Evolutionary conservation across 345 rosid species (phyloP).

Genomic region (Noccaea caerulescens): DNA sequence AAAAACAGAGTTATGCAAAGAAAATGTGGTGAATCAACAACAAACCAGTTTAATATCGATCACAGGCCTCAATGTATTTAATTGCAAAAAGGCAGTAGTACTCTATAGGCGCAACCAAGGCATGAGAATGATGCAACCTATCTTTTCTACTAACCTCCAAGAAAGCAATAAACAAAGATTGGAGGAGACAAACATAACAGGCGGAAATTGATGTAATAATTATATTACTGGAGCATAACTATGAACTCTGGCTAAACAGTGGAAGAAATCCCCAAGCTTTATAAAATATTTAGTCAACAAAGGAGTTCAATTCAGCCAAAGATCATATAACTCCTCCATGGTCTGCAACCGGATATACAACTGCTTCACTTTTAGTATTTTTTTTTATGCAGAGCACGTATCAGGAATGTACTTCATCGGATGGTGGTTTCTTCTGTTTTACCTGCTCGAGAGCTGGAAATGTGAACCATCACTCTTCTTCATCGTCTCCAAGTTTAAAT

Average conservation of each 20-base stretch:
- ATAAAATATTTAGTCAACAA: slow-evolving; percentile 6
- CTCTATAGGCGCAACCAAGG: background rate
- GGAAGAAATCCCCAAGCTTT: slow-evolving; percentile 11
- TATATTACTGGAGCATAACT: too few species aligned
- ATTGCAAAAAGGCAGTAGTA: background rate
- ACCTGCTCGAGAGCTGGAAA: background rate
- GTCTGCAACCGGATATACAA: slow-evolving; percentile 34
- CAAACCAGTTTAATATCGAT: background rate
- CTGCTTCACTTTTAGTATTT: slow-evolving; percentile 13
- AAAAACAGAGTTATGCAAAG: too few species aligned
- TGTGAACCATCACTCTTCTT: slow-evolving; percentile 26
- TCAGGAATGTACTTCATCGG: background rate
- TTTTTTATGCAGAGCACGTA: slow-evolving; percentile 7
- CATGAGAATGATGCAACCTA: background rate
- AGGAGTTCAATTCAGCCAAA: slow-evolving; percentile 23
- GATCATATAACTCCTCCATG: slow-evolving; percentile 17
- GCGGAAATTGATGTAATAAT: too few species aligned
- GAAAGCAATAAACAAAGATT: background rate
- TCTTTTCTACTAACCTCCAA: background rate
- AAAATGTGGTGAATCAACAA: too few species aligned
- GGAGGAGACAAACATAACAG: background rate
- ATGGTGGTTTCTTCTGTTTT: background rate
- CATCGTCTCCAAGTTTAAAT: slow-evolving; percentile 30
- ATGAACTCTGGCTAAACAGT: slow-evolving; percentile 16
- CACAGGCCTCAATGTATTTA: background rate